phyloP scores from a whole-genome alignment of 1,139 yeast genomes.

The Debaryomycetaceae sp. region DNA sequence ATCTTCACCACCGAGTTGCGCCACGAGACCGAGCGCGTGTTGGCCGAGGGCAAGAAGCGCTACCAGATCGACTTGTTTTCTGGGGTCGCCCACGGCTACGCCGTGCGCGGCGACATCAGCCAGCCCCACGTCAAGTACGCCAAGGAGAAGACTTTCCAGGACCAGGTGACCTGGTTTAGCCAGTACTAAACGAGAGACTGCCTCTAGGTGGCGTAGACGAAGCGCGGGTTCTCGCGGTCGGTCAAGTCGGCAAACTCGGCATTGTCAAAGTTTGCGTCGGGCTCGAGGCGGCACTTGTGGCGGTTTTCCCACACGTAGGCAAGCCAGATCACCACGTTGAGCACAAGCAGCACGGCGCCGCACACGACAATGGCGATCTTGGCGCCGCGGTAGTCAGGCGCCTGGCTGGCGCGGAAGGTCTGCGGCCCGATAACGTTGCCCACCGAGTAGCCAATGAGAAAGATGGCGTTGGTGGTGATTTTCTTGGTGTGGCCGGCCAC shows the following conservation, averaged over 20 bases:
- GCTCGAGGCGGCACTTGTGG: constrained; percentile 18
- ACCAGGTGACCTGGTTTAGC: constrained; percentile 40
- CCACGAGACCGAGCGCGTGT: constrained; percentile 52
- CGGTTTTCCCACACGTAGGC: constrained; percentile 26
- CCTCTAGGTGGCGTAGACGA: constrained; percentile 42
- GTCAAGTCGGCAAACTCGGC: constrained; percentile 61
- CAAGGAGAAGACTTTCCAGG: constrained; percentile 60
- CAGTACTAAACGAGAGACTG: constrained; percentile 9
- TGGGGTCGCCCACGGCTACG: constrained; percentile 68
- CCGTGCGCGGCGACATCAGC: constrained; percentile 68
- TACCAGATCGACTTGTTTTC: constrained; percentile 60
- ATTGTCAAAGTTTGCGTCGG: constrained; percentile 30
- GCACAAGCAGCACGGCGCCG: constrained; percentile 15
- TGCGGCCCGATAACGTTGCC: constrained; percentile 75
- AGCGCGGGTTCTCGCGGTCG: constrained; percentile 60
- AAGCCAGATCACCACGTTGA: constrained; percentile 20
- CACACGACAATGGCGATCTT: constrained; percentile 33
- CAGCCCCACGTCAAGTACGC: constrained; percentile 59
- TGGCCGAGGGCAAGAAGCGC: constrained; percentile 39
- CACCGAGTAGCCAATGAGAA: constrained; percentile 47
- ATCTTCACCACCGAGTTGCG: constrained; percentile 63
- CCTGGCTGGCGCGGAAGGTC: constrained; percentile 49
- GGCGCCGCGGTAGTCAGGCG: constrained; percentile 50
- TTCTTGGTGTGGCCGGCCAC: constrained; percentile 21
- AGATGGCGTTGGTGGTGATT: constrained; percentile 18